Percentiles rank a stretch among this genome's conserved stretches.
Conservation (phyloP, 495 filamentous ascomycete species). For the Cryomyces minteri region DNA sequence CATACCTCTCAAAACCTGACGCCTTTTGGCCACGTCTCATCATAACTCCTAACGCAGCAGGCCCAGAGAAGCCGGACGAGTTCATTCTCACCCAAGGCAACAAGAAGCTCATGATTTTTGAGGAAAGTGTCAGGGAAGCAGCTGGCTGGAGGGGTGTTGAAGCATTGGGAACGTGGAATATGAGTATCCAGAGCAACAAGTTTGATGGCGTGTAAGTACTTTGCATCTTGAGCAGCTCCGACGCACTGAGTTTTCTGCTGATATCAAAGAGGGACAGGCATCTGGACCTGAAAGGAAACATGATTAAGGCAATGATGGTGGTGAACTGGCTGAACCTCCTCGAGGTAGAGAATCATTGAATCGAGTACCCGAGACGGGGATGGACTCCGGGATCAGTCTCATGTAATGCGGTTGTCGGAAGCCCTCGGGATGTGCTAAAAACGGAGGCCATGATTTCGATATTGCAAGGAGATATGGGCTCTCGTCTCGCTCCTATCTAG, state of each 20-base stretch:
- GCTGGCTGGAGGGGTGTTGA: conserved; percentile 25
- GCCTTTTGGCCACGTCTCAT: conserved; percentile 25
- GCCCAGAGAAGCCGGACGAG: conserved; percentile 33
- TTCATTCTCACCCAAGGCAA: conserved; percentile 32
- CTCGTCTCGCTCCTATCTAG: no score
- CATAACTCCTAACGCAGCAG: conserved; percentile 32
- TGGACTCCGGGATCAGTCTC: no score
- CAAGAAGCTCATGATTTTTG: conserved; percentile 29
- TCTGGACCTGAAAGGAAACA: conserved; percentile 31
- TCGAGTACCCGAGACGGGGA: no score
- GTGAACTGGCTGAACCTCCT: conserved; percentile 31
- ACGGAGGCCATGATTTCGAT: no score
- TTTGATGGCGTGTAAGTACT: conserved; percentile 29
- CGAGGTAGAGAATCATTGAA: conserved; percentile 1
- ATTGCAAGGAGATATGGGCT: no score
- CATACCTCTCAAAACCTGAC: conserved; percentile 10
- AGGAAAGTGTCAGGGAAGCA: conserved; percentile 24
- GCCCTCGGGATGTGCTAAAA: no score
- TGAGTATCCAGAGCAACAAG: conserved; percentile 31
- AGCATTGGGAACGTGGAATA: conserved; percentile 35
- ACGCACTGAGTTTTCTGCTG: not conserved
- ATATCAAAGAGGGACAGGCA: conserved; percentile 13
- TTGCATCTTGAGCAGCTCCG: not conserved
- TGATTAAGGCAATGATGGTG: conserved; percentile 38
- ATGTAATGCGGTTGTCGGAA: no score